These are phyloP conservation scores for Aspergillus caelatus DNA, from an alignment of 2,329 filamentous ascomycete genomes.

Conservation along the genomic window DNA sequence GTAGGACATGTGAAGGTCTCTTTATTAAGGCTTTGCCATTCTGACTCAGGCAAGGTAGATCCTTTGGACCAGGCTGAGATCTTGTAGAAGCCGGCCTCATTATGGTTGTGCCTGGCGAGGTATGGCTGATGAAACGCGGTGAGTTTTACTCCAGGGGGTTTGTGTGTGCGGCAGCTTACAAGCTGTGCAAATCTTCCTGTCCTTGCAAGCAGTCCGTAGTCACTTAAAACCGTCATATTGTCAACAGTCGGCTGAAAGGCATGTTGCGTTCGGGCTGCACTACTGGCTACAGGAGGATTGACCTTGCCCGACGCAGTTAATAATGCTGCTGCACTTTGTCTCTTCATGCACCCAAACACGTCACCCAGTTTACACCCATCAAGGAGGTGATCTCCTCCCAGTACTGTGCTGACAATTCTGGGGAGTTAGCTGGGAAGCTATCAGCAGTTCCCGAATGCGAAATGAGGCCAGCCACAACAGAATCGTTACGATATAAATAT, in stretches of 20 bases:
- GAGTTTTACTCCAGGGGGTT: not conserved
- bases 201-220: conserved; percentile 34
- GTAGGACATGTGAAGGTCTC: conserved; percentile 54
- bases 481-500: conserved; percentile 37
- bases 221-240: conserved; percentile 43
- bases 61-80: conserved; percentile 47
- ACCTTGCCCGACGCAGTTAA: conserved; percentile 42
- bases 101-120: conserved; percentile 48
- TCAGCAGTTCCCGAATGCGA: conserved; percentile 43
- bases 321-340: conserved; percentile 27
- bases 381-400: conserved; percentile 27
- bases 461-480: conserved; percentile 42
- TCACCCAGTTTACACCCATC: not conserved
- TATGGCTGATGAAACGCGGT: conserved; percentile 33
- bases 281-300: conserved; percentile 31
- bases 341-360: conserved; percentile 1
- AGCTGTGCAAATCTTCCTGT: not conserved
- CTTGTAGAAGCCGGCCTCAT: conserved; percentile 54
- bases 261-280: conserved; percentile 22
- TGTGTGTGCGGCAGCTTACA: not conserved
- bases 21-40: conserved; percentile 45
- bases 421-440: conserved; percentile 49
- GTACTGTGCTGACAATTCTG: conserved; percentile 37
- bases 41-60: conserved; percentile 40
- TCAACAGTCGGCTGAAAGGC: conserved; percentile 50